These are phyloP conservation scores for Lichtheimia hyalospora DNA, from an alignment of 371 early-diverging fungal species.

Conservation along the genomic window DNA sequence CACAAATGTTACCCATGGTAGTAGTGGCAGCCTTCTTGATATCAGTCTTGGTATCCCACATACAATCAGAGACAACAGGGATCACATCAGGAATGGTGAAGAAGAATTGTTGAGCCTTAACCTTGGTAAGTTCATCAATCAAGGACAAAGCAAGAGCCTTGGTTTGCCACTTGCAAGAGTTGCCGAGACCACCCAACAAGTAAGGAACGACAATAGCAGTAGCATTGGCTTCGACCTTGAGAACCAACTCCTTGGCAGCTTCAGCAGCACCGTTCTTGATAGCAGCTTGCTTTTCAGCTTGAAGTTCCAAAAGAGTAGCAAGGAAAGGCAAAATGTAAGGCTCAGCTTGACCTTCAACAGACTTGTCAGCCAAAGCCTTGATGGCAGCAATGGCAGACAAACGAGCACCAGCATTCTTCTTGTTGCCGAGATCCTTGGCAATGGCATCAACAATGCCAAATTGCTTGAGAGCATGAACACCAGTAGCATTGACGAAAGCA, in stretches of 20 bases:
- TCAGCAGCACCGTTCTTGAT: constrained; percentile 57
- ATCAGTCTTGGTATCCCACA: constrained; percentile 76
- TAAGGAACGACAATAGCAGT: constrained; percentile 57
- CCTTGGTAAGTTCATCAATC: constrained; percentile 53
- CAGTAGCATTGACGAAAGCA: constrained; percentile 47
- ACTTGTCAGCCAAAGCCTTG: constrained; percentile 49
- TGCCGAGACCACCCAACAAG: constrained; percentile 57
- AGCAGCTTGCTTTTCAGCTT: constrained; percentile 66
- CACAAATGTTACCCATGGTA: constrained; percentile 55
- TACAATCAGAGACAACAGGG: constrained; percentile 69
- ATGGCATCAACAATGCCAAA: constrained; percentile 55
- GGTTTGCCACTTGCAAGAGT: constrained; percentile 79
- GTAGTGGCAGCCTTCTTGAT: constrained; percentile 52
- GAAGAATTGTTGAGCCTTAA: constrained; percentile 58
- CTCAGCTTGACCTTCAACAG: constrained; percentile 51
- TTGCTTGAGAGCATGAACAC: constrained; percentile 58
- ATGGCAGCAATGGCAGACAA: constrained; percentile 67
- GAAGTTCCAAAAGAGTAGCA: constrained; percentile 55
- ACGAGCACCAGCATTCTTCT: constrained; percentile 67
- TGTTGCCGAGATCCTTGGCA: constrained; percentile 54
- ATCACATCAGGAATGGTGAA: constrained; percentile 68
- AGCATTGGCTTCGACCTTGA: constrained; percentile 53
- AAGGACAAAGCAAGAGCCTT: constrained; percentile 64
- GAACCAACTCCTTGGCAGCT: constrained; percentile 54
- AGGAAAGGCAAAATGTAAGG: constrained; percentile 62